A percentile compares a stretch with the other conserved stretches of the same genome.
Conservation (phyloP, 192 early-diverging fungal species). For the Anaeromyces robustus region DNA sequence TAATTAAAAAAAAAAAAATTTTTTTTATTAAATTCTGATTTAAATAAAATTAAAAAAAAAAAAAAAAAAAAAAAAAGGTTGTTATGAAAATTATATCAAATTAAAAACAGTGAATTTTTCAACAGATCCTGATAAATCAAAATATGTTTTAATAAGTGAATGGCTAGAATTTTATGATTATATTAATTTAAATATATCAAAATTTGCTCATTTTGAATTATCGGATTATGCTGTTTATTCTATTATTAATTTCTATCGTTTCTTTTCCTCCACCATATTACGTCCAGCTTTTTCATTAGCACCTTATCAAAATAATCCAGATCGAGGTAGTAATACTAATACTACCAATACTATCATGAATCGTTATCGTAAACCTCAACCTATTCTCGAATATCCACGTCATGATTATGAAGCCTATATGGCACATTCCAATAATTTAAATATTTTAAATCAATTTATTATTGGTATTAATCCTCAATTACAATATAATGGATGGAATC, state of each 20-base stretch:
- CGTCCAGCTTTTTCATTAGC: neutral
- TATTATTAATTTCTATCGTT: slow-evolving; percentile 55
- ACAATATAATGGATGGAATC: neutral
- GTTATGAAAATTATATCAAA: slow-evolving; percentile 77
- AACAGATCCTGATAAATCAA: slow-evolving; percentile 44
- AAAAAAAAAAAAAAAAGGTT: too few relatives aligned
- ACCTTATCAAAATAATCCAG: neutral
- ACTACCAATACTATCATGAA: too few relatives aligned
- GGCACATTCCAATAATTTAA: neutral
- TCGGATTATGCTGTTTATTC: slow-evolving; percentile 53
- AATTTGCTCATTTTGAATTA: slow-evolving; percentile 34
- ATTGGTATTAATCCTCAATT: neutral
- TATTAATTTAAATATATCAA: slow-evolving; percentile 28
- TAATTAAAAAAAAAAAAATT: too few relatives aligned
- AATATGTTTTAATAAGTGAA: slow-evolving; percentile 47
- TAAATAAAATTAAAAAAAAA: too few relatives aligned
- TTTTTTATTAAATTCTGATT: too few relatives aligned
- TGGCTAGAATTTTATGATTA: slow-evolving; percentile 75
- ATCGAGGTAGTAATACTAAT: neutral
- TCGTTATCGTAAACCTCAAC: neutral
- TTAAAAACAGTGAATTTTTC: slow-evolving; percentile 43
- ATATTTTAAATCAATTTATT: neutral
- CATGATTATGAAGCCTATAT: neutral
- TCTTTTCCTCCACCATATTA: slow-evolving; percentile 48
- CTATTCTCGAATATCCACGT: neutral